Conservation (phyloP, 352 stramenopile species). For the Phytophthora niederhauseri region DNA sequence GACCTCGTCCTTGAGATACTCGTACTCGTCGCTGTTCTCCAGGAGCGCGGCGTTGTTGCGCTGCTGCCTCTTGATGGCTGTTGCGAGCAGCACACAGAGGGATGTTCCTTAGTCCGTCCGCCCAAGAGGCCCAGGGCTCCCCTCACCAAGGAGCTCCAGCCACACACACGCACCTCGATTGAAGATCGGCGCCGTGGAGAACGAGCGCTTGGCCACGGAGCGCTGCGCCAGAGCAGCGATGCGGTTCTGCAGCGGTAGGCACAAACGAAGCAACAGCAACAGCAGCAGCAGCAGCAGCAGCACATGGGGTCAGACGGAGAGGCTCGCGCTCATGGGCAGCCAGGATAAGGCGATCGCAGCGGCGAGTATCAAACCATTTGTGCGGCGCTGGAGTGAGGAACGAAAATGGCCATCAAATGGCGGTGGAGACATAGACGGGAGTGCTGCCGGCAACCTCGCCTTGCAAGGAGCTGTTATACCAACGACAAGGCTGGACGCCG, state of each 20-base stretch:
- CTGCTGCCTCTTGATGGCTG: slow-evolving; percentile 78
- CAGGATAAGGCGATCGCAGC: not conserved
- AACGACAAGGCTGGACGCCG: not conserved
- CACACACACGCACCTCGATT: slow-evolving; percentile 48
- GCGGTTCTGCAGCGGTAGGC: slow-evolving; percentile 29
- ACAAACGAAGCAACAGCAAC: not conserved
- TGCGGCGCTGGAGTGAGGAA: slow-evolving; percentile 10
- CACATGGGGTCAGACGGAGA: not conserved
- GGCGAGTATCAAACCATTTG: slow-evolving; percentile 17
- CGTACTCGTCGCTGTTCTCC: slow-evolving; percentile 70
- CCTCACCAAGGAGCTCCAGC: not conserved
- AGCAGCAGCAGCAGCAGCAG: slow-evolving; percentile 5
- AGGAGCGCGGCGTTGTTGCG: slow-evolving; percentile 76
- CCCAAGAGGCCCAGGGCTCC: not conserved
- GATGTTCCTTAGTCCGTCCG: not conserved
- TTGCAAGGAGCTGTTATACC: not conserved
- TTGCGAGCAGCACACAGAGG: slow-evolving; percentile 26
- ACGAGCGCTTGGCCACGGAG: slow-evolving; percentile 33
- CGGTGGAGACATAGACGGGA: slow-evolving; percentile 13
- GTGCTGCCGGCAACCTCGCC: not conserved
- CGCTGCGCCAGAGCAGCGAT: slow-evolving; percentile 27
- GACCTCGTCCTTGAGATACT: slow-evolving; percentile 90
- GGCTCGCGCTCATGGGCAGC: not conserved
- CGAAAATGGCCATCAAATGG: slow-evolving; percentile 10
- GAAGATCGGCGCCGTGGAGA: slow-evolving; percentile 66